These are phyloP conservation scores for Carex parvula DNA, from an alignment of 176 grass and related monocot species.

Conservation along the genomic window DNA sequence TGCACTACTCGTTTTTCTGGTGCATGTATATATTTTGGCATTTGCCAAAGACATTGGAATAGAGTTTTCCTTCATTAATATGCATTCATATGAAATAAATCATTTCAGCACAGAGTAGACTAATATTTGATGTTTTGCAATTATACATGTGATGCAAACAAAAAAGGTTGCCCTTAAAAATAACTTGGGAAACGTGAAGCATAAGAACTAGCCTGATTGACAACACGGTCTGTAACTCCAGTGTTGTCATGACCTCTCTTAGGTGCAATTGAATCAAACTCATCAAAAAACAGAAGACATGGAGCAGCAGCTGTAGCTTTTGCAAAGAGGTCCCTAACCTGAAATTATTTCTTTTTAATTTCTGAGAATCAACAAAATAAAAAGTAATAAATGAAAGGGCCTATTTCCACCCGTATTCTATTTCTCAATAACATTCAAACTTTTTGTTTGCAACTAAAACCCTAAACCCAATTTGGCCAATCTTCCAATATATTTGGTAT, in stretches of 20 bases:
- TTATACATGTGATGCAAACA: neutral
- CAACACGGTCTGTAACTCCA: slow-evolving; percentile 92
- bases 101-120: neutral
- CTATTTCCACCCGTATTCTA: neutral
- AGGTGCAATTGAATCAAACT: slow-evolving; percentile 90
- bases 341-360: slow-evolving; percentile 28
- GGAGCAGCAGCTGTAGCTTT: slow-evolving; percentile 85
- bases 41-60: too few relatives aligned
- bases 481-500: neutral
- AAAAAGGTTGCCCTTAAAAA: neutral
- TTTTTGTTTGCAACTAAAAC: neutral
- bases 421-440: slow-evolving; percentile 1
- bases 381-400: slow-evolving; percentile 9
- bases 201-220: slow-evolving; percentile 72
- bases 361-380: neutral
- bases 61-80: neutral
- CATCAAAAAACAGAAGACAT: slow-evolving; percentile 92
- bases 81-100: neutral
- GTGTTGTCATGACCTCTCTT: slow-evolving; percentile 86
- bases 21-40: neutral
- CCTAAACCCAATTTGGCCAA: neutral
- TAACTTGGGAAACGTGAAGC: slow-evolving; percentile 7
- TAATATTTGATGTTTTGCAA: neutral
- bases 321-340: slow-evolving; percentile 89
- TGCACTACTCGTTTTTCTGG: neutral